A percentile compares a stretch with the other conserved stretches of the same genome.
Evolutionary conservation across 305 asterid genomes (phyloP).

Genomic region (Petunia hybrid): DNA sequence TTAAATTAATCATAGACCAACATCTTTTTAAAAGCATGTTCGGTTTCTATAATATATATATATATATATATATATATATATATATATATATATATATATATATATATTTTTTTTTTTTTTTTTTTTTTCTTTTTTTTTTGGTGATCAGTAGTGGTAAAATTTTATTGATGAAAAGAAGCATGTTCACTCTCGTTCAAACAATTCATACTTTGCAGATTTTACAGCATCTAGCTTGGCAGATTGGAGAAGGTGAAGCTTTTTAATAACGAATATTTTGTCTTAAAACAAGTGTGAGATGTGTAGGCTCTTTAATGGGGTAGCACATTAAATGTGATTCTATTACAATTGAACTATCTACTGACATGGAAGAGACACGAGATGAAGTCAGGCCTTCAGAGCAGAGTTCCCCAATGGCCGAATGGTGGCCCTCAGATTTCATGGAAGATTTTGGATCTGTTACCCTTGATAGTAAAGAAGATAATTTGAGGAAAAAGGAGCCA

Average conservation of each 20-base stretch:
- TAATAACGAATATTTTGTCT: conserved; percentile 38
- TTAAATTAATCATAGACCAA: background rate
- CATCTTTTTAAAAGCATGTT: background rate
- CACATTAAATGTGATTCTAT: conserved; percentile 48
- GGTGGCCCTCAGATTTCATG: conserved; percentile 81
- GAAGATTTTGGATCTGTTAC: conserved; percentile 81
- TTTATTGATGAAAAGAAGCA: background rate
- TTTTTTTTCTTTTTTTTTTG: no score
- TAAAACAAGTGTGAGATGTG: conserved; percentile 37
- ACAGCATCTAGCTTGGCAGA: conserved; percentile 40
- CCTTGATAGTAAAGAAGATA: conserved; percentile 61
- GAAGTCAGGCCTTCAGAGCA: conserved; percentile 65
- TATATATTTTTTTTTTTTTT: no score
- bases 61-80: no score
- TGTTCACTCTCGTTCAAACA: conserved; percentile 20
- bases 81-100: no score
- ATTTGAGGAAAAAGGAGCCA: conserved; percentile 52
- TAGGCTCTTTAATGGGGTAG: conserved; percentile 46
- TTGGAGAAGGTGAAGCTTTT: conserved; percentile 44
- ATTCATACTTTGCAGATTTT: conserved; percentile 56
- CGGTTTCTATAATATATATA: no score
- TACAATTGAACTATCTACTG: conserved; percentile 46
- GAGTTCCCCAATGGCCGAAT: conserved; percentile 61
- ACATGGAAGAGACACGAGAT: conserved; percentile 71
- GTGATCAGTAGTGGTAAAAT: no score